phyloP scores from a whole-genome alignment of 106 monocot genomes.

The Allium sativum region DNA sequence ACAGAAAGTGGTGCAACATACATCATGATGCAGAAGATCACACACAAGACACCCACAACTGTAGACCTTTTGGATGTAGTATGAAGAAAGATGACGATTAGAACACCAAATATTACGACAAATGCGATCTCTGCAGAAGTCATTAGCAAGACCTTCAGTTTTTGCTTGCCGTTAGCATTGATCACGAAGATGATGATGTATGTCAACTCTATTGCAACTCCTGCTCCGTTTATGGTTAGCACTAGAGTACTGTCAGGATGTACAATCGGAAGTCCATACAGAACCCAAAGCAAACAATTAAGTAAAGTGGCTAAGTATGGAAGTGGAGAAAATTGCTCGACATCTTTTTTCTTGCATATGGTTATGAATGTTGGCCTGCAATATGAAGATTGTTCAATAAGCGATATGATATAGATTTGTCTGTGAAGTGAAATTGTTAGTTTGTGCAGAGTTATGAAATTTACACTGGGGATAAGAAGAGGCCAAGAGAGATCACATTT shows the following conservation, averaged over 20 bases:
- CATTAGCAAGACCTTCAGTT: neutral
- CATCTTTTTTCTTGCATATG: constrained; percentile 11
- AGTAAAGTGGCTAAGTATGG: constrained; percentile 19
- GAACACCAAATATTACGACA: constrained; percentile 2
- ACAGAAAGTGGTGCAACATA: constrained; percentile 11
- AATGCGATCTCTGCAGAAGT: neutral
- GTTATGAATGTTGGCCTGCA: constrained; percentile 16
- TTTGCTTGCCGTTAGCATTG: neutral
- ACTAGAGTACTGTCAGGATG: constrained; percentile 17
- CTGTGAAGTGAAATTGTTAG: neutral
- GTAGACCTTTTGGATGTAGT: neutral
- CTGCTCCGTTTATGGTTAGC: constrained; percentile 18
- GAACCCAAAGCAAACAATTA: constrained; percentile 17
- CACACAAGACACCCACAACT: constrained; percentile 8
- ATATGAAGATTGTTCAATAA: neutral
- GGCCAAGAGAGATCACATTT: constrained; percentile 9
- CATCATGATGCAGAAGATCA: constrained; percentile 19
- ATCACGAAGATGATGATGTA: constrained; percentile 8
- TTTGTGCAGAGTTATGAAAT: neutral
- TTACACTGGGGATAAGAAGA: constrained; percentile 21
- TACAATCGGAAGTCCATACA: constrained; percentile 13
- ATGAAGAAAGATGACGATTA: constrained; percentile 7
- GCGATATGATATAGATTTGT: neutral
- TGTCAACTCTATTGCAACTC: constrained; percentile 7
- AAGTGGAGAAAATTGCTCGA: constrained; percentile 18